A percentile compares a stretch with the other conserved stretches of the same genome.
phyloP scores from a whole-genome alignment of 2,329 filamentous ascomycete genomes.

The Cordyceps tenuipes region DNA sequence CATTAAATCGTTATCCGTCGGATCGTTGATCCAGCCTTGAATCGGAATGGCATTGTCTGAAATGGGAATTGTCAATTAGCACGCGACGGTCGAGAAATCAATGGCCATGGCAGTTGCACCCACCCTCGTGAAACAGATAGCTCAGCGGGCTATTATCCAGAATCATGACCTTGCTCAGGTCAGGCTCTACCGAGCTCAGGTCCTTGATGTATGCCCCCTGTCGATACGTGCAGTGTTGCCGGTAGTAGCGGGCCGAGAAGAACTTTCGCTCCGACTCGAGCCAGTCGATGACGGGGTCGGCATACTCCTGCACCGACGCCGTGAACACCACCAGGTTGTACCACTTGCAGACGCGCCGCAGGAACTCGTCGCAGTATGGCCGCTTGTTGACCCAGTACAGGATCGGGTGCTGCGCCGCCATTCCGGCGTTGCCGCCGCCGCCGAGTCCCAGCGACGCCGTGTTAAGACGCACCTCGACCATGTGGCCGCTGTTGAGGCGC shows the following conservation, averaged over 20 bases:
- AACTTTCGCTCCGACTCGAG: conserved; percentile 94
- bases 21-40: conserved; percentile 98
- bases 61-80: neutral
- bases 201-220: conserved; percentile 99
- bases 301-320: conserved; percentile 95
- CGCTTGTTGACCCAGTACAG: conserved; percentile 98
- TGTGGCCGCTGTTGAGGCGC: conserved; percentile 91
- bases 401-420: conserved; percentile 77
- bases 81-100: neutral
- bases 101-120: conserved; percentile 2
- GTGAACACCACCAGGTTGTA: conserved; percentile 97
- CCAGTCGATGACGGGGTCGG: conserved; percentile 98
- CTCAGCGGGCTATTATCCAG: conserved; percentile 96
- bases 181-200: conserved; percentile 88
- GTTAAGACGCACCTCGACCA: conserved; percentile 93
- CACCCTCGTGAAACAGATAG: conserved; percentile 98
- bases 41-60: conserved; percentile 97
- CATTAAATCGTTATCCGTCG: conserved; percentile 89
- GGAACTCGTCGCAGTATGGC: conserved; percentile 91
- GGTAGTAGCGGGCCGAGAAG: conserved; percentile 88
- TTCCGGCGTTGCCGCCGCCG: conserved; percentile 37
- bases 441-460: conserved; percentile 60
- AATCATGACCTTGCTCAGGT: conserved; percentile 97
- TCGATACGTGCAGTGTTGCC: conserved; percentile 92
- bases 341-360: conserved; percentile 91